Evolutionary conservation across 495 filamentous ascomycete species (phyloP), one percentile per base, ranked within the genome.

Genomic region (Neurospora sp.): DNA sequence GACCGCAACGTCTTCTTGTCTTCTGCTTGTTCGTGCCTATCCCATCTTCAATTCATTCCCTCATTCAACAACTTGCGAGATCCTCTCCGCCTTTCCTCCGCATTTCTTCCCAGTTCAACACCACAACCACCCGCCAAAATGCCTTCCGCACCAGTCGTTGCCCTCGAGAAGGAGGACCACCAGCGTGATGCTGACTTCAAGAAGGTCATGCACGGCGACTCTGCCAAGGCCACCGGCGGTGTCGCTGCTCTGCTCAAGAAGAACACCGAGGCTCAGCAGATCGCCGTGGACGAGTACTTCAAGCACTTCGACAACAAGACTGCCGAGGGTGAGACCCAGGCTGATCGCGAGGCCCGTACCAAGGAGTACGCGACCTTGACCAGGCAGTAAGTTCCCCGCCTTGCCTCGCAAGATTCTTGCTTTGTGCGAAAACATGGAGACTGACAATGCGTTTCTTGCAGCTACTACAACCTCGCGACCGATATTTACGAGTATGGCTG

Each of bases 231-330:
- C 20, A 81, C 85, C 38, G 92, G 90, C 77, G 93, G 93, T 78
- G 88, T 98, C 78, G 83, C 87, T 76, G 92, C 96, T 74, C 93
- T 97, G 91, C 84, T 97, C 72, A 86, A 87, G 78, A 99, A 99
- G 85, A 91, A 95, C 82, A 84, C 86, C 70, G 85, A 85, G 12
- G 94, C 96, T 3, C 93, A 98, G 81, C 89, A 94, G 84, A 89
- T 93, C 69, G 95, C 96, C 70, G 89, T 97, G 41, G 94, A 98
- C 78, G 95, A 98, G 83, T 99, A 99, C 86, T 98, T 97, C 90
- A 99, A 98, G 90, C 97, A 97, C 83, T 99, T 95, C 92, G 96
- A 99, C 84, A 93, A 96, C 86, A 96, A 98, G 86, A 82, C 81
- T 72, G 92, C 94, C 46, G 89, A 86, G 54, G 86, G 87, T 35